These are phyloP conservation scores for Pachysandra terminalis DNA, from an alignment of 164 flowering plant genomes.

Conservation along the genomic window DNA sequence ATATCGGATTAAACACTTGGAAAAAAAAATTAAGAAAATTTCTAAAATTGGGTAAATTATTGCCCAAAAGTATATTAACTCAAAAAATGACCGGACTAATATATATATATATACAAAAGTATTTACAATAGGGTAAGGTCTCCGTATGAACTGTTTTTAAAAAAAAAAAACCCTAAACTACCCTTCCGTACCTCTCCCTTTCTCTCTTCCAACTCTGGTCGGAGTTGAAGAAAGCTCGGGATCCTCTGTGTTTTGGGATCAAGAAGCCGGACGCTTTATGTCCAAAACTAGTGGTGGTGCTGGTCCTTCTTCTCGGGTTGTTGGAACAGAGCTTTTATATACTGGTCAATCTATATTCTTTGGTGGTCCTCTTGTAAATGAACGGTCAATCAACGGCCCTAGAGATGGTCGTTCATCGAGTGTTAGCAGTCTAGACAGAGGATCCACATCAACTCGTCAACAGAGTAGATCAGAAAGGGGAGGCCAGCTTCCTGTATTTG, in stretches of 20 bases:
- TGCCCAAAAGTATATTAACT: no score
- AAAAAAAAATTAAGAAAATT: no score
- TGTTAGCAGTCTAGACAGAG: conserved; percentile 30
- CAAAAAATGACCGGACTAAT: no score
- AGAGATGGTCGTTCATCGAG: conserved; percentile 22
- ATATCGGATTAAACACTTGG: conserved; percentile 15
- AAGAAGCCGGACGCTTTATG: conserved; percentile 79
- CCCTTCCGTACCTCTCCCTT: no score
- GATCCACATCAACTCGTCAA: conserved; percentile 34
- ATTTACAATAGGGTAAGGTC: no score
- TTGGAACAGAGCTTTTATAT: conserved; percentile 60
- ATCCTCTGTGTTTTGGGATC: conserved; percentile 77
- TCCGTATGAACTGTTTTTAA: no score
- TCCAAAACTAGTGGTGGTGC: conserved; percentile 40
- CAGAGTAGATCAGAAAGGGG: conserved; percentile 68
- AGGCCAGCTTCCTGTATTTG: conserved; percentile 87
- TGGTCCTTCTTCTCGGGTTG: conserved; percentile 36
- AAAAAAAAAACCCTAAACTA: no score
- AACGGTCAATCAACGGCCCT: conserved; percentile 31
- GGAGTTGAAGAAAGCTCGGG: conserved; percentile 29
- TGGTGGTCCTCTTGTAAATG: conserved; percentile 77
- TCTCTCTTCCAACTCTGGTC: no score
- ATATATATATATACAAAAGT: no score
- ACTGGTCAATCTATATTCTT: conserved; percentile 86
- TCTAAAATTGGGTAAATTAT: no score